Conservation (phyloP, 306 rosid genomes). For the Vigna trinervia region DNA sequence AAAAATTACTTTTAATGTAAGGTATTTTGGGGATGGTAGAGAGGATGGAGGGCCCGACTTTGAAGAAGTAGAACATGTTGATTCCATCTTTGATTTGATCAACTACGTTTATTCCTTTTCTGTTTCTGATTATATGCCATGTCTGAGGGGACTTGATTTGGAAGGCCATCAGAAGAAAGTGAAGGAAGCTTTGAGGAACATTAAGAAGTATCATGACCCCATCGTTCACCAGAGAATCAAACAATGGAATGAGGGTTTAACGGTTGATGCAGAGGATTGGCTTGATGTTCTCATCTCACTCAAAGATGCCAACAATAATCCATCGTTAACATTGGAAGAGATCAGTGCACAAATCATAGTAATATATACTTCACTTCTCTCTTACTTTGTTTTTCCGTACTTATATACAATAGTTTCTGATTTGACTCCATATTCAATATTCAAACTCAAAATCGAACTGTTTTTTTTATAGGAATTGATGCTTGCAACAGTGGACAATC, state of each 20-base stretch:
- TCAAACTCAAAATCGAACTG: background rate
- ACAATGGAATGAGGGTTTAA: constrained; percentile 48
- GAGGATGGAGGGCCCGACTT: constrained; percentile 56
- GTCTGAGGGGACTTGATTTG: constrained; percentile 46
- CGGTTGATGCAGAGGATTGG: constrained; percentile 43
- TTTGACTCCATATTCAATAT: background rate
- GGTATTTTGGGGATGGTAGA: constrained; percentile 49
- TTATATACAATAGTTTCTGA: background rate
- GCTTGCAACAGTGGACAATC: constrained; percentile 51
- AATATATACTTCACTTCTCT: background rate
- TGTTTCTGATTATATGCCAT: constrained; percentile 53
- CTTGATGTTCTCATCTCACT: constrained; percentile 56
- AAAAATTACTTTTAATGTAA: constrained; percentile 41
- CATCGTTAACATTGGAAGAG: constrained; percentile 46
- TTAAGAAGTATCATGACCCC: constrained; percentile 45
- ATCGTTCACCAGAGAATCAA: constrained; percentile 45
- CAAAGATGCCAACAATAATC: constrained; percentile 35
- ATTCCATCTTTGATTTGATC: constrained; percentile 40
- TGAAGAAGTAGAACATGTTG: constrained; percentile 51
- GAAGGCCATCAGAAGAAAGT: constrained; percentile 45
- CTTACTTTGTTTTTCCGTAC: background rate
- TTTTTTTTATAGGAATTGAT: constrained; percentile 46
- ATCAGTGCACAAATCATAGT: constrained; percentile 54
- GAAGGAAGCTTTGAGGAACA: constrained; percentile 31
- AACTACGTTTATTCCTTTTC: constrained; percentile 37